A percentile compares a stretch with the other conserved stretches of the same genome.
These are phyloP conservation scores for Fraxinus nigra DNA, from an alignment of 305 asterid genomes.

Conservation along the genomic window DNA sequence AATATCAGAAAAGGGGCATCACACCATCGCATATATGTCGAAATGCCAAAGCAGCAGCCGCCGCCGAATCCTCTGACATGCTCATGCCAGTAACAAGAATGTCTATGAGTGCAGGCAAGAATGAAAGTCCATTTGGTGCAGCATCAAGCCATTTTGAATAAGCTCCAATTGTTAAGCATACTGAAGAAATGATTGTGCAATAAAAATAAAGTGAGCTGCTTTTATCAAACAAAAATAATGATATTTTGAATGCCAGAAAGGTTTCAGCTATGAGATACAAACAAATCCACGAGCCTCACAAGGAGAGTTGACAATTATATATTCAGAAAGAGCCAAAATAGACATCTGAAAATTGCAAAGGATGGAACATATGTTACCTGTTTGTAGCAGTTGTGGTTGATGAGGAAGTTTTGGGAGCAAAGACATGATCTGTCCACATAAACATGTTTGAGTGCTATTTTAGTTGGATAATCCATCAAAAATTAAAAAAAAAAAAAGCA, in stretches of 20 bases:
- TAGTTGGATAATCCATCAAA: background rate
- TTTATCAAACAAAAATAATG: constrained; percentile 19
- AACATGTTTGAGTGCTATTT: constrained; percentile 18
- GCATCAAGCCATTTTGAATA: constrained; percentile 95
- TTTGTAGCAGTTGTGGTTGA: constrained; percentile 92
- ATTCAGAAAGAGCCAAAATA: constrained; percentile 1
- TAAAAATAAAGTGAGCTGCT: constrained; percentile 18
- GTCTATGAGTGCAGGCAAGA: constrained; percentile 78
- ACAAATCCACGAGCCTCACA: constrained; percentile 7
- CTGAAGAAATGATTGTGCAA: constrained; percentile 30
- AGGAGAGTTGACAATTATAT: constrained; percentile 16
- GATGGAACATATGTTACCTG: constrained; percentile 49
- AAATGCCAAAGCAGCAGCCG: constrained; percentile 92
- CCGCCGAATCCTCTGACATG: constrained; percentile 87
- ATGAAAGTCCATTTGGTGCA: constrained; percentile 74
- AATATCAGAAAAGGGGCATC: constrained; percentile 20
- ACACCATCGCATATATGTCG: constrained; percentile 89
- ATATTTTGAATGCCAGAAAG: background rate
- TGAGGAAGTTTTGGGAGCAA: constrained; percentile 89
- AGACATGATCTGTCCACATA: constrained; percentile 68
- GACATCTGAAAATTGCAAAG: constrained; percentile 6
- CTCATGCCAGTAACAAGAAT: constrained; percentile 96
- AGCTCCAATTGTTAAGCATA: constrained; percentile 83
- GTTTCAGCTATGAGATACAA: background rate
- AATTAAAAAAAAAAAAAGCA: background rate